Conservation (phyloP, 352 stramenopile species). For the Globisporangium spinosum region DNA sequence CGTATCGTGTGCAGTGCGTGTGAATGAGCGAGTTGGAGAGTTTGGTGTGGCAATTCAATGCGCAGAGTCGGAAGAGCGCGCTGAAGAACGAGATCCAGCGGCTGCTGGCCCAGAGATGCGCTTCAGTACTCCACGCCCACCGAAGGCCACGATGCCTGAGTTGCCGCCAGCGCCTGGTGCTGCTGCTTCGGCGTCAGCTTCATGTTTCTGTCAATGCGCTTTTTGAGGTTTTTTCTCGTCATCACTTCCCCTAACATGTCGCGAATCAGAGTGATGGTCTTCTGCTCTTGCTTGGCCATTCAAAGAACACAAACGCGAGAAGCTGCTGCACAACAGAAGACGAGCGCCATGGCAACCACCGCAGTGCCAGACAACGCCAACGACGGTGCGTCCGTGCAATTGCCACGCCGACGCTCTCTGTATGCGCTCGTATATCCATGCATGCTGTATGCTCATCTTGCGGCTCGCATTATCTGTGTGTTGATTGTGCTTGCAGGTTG, state of each 20-base stretch:
- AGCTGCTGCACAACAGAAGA: background rate
- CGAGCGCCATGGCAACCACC: slow-evolving; percentile 7
- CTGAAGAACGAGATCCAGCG: slow-evolving; percentile 1
- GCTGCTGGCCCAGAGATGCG: background rate
- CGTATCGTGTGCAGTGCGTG: background rate
- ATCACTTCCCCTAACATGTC: too few species aligned
- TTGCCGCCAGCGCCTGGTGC: too few species aligned
- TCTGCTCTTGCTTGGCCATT: background rate
- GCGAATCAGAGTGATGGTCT: background rate
- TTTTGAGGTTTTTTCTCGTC: too few species aligned
- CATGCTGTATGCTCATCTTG: background rate
- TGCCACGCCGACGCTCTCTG: background rate
- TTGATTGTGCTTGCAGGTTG: slow-evolving; percentile 60
- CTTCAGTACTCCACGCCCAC: background rate
- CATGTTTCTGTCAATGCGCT: too few species aligned
- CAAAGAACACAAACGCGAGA: background rate
- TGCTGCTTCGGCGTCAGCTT: too few species aligned
- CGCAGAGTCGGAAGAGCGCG: background rate
- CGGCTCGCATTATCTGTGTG: background rate
- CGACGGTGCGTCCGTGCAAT: slow-evolving; percentile 28
- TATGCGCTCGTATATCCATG: background rate
- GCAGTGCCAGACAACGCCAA: slow-evolving; percentile 58
- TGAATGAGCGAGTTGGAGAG: too few species aligned
- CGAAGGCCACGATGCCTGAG: too few species aligned
- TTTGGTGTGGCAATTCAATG: too few species aligned